phyloP scores from a whole-genome alignment of 805 yeast species.

The Hanseniaspora valbyensis region DNA sequence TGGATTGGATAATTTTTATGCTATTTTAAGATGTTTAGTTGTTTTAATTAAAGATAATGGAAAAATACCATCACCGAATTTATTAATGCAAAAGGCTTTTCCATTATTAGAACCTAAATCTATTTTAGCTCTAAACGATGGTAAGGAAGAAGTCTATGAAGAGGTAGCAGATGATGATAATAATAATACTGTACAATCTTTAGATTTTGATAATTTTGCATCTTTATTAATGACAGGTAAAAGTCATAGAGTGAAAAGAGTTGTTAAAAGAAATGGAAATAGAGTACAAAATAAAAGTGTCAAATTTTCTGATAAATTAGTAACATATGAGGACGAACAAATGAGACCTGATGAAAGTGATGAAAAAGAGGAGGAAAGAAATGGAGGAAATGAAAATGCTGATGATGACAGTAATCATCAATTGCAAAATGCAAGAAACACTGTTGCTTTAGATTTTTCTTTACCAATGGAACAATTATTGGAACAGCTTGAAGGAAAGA shows the following conservation, averaged over 20 bases:
- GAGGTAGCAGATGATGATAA: conserved; percentile 29
- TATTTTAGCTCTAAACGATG: conserved; percentile 51
- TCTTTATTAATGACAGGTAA: conserved; percentile 74
- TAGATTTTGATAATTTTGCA: conserved; percentile 79
- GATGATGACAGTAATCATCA: background rate
- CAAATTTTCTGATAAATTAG: conserved; percentile 59
- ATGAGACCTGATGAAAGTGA: conserved; percentile 22
- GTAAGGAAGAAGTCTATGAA: conserved; percentile 36
- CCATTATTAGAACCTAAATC: conserved; percentile 72
- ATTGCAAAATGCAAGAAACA: conserved; percentile 23
- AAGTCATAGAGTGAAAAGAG: conserved; percentile 32
- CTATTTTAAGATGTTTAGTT: conserved; percentile 66
- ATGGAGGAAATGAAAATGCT: background rate
- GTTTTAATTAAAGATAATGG: conserved; percentile 46
- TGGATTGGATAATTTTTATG: conserved; percentile 85
- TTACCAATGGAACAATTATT: conserved; percentile 71
- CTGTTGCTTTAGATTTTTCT: conserved; percentile 40
- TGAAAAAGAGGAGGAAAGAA: conserved; percentile 10
- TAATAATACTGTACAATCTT: conserved; percentile 29
- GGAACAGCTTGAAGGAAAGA: conserved; percentile 30
- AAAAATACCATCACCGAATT: conserved; percentile 40
- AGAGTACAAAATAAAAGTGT: conserved; percentile 47
- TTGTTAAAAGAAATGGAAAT: conserved; percentile 28
- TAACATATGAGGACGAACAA: conserved; percentile 32
- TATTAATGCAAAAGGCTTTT: conserved; percentile 39